phyloP scores from a whole-genome alignment of 2,329 filamentous ascomycete species.

The Huntiella abstrusa region DNA sequence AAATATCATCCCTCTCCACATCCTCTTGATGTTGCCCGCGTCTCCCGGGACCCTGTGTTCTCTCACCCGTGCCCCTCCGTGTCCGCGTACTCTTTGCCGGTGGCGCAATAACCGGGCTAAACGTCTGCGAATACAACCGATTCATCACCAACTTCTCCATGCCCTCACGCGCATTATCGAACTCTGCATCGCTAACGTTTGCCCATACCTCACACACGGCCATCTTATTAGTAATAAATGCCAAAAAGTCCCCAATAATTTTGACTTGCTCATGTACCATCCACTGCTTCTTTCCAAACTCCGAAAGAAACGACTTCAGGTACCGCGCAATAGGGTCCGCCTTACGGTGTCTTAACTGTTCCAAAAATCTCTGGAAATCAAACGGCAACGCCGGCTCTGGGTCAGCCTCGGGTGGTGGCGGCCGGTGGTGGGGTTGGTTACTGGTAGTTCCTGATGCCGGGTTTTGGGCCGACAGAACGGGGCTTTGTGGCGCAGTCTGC shows the following conservation, averaged over 20 bases:
- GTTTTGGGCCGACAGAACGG: background rate
- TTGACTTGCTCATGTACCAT: conserved; percentile 99
- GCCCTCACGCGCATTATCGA: conserved; percentile 92
- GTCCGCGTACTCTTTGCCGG: conserved; percentile 49
- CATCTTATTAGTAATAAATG: conserved; percentile 98
- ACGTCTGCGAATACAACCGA: conserved; percentile 82
- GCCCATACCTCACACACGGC: conserved; percentile 91
- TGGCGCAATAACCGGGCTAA: conserved; percentile 78
- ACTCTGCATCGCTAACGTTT: conserved; percentile 87
- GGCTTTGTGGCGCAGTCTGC: background rate
- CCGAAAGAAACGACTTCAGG: conserved; percentile 77
- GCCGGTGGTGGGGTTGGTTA: conserved; percentile 34
- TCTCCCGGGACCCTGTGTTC: conserved; percentile 59
- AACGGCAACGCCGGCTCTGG: conserved; percentile 78
- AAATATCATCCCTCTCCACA: conserved; percentile 86
- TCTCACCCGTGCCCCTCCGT: conserved; percentile 39
- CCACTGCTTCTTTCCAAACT: conserved; percentile 97
- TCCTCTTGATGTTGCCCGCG: conserved; percentile 95
- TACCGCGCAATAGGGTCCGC: conserved; percentile 97
- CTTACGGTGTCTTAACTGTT: conserved; percentile 86
- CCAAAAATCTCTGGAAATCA: conserved; percentile 91
- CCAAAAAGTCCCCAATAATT: conserved; percentile 88
- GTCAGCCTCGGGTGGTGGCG: conserved; percentile 52
- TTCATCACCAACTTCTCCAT: conserved; percentile 99
- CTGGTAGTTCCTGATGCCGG: conserved; percentile 22